Base-by-base conservation (phyloP, 2,329 filamentous ascomycete genomes). In the Lecanoromycetidae sp. region DNA sequence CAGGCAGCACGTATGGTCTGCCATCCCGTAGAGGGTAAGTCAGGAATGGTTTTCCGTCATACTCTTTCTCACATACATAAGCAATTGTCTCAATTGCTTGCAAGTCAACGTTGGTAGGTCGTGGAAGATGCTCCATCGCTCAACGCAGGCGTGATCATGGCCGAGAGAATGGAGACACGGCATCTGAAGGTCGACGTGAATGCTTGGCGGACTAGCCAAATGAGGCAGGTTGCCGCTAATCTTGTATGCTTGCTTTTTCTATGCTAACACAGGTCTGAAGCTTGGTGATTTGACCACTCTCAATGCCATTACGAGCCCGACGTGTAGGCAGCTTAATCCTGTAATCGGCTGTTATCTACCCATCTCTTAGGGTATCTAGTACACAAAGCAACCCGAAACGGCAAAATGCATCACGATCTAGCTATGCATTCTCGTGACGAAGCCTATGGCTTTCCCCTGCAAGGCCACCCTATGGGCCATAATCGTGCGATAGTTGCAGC, bases 381-480 rank as follows among this genome's bases (percentile, higher is more conserved):
- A 12, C 49, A 51, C 37, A 52, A 52, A 10, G 40, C 39, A 8
- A 40, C 47, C 10, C 20, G 38, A 22, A 55, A 54, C 33, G 52
- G 52, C 12, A 49, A 34, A 32, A 23, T 46, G 8, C 47, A 51
- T 29, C 51, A 50, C 37, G 46, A 49, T 23, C 44, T 51, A 36
- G 45, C 49, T 9, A 52, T 52, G 32, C 47, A 55, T 42, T 25
- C 38, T 23, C 44, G 51, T 26, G 52, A 54, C 17, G 41, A 45
- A 46, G 27, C 44, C 19, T 43, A 49, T 20, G 37, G 34, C 3
- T 40, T 41, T 30, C n/a, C n/a, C n/a, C 48, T 43, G 9, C 32
- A 46, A 15, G 35, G 40, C 12, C 46, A 45, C 27, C 38, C 36
- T 23, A 32, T 44, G 8, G 51, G 48, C 37, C 52, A 53, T 35